Evolutionary conservation across 1,284 basidiomycete genomes (phyloP).

Genomic region (Leccinum griseonigrum): DNA sequence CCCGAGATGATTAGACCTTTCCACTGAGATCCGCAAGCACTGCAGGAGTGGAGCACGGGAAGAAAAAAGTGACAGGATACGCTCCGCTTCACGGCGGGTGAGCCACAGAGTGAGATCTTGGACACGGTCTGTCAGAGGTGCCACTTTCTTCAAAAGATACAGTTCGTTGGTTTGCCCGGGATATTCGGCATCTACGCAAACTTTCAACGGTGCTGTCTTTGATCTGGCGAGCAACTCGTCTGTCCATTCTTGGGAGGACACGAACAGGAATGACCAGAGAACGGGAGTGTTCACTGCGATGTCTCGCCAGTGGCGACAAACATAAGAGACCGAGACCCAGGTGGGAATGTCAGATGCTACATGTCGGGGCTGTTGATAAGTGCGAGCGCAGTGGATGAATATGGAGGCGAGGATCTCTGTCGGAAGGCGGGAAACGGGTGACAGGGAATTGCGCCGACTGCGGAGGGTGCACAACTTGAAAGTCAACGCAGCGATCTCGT

Average conservation of each 20-base stretch:
- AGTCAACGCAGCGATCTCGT: constrained; percentile 32
- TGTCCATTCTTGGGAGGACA: constrained; percentile 28
- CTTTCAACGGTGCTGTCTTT: constrained; percentile 31
- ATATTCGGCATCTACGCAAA: constrained; percentile 22
- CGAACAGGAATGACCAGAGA: constrained; percentile 37
- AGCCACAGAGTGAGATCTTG: constrained; percentile 20
- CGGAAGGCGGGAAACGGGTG: constrained; percentile 33
- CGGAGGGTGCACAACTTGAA: constrained; percentile 31
- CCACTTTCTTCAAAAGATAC: constrained; percentile 20
- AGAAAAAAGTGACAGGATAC: constrained; percentile 15
- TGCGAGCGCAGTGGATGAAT: constrained; percentile 19
- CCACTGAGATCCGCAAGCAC: constrained; percentile 15
- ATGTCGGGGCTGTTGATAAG: not conserved
- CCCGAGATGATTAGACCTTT: constrained; percentile 5
- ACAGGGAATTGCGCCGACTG: constrained; percentile 31
- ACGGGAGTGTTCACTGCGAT: constrained; percentile 33
- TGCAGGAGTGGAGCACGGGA: constrained; percentile 20
- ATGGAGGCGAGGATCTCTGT: constrained; percentile 30
- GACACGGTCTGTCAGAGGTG: constrained; percentile 21
- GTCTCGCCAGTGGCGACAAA: constrained; percentile 38
- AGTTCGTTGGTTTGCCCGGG: constrained; percentile 14
- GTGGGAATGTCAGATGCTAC: constrained; percentile 3
- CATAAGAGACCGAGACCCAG: constrained; percentile 30
- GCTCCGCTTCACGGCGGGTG: constrained; percentile 6
- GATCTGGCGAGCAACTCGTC: constrained; percentile 38